Conservation (phyloP, 192 early-diverging fungal genomes). For the Spizellomyces sp. region DNA sequence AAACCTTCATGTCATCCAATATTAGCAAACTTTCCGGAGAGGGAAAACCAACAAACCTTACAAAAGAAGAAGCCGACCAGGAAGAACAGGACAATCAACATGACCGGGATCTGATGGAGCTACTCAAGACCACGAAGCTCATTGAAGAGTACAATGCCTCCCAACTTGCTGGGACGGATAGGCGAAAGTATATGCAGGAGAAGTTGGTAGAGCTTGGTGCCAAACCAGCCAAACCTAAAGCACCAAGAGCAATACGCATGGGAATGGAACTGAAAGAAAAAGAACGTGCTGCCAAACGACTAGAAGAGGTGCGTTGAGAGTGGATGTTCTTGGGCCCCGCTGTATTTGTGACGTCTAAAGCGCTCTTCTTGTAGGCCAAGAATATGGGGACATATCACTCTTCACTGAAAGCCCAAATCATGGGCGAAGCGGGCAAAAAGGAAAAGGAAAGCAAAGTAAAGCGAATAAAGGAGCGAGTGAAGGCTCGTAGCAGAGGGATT, state of each 20-base stretch:
- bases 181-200: conserved; percentile 34
- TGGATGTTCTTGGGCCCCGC: not conserved
- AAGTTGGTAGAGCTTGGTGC: conserved; percentile 49
- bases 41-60: not conserved
- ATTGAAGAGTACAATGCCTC: conserved; percentile 47
- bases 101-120: conserved; percentile 51
- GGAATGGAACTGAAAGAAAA: conserved; percentile 35
- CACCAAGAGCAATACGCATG: conserved; percentile 35
- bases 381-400: conserved; percentile 47
- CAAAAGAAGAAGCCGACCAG: conserved; percentile 25
- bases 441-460: conserved; percentile 5
- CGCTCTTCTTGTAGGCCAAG: conserved; percentile 34
- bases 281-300: conserved; percentile 34
- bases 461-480: conserved; percentile 28
- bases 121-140: conserved; percentile 47
- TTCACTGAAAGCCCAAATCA: conserved; percentile 40
- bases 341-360: conserved; percentile 5
- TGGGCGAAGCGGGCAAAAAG: conserved; percentile 23
- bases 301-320: conserved; percentile 29
- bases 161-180: conserved; percentile 48
- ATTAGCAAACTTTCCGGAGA: conserved; percentile 8
- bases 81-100: conserved; percentile 44
- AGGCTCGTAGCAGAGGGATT: conserved; percentile 29
- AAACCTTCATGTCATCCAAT: conserved; percentile 25
- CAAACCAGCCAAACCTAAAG: conserved; percentile 31